phyloP scores from a whole-genome alignment of 768 basidiomycete genomes.

The Mycena vulgaris region DNA sequence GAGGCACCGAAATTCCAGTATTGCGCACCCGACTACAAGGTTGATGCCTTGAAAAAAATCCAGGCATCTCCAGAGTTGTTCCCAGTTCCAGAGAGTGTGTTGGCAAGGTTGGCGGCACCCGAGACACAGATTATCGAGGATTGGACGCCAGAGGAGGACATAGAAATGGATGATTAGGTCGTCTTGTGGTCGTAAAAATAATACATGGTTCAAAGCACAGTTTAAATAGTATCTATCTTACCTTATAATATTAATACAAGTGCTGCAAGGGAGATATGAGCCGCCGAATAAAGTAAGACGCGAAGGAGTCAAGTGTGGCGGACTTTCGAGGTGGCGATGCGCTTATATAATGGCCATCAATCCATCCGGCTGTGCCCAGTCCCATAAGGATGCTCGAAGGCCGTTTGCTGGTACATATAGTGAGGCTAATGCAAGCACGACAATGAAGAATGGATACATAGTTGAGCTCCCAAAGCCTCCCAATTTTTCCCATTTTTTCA shows the following conservation, averaged over 20 bases:
- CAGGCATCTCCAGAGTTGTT: background rate
- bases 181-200: constrained; percentile 25
- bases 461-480: no score
- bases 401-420: no score
- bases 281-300: no score
- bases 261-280: background rate
- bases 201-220: background rate
- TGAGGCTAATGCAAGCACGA: no score
- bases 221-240: no score
- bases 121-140: constrained; percentile 39
- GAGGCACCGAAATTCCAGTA: background rate
- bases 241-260: background rate
- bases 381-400: no score
- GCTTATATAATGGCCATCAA: background rate
- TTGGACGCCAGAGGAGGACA: constrained; percentile 40
- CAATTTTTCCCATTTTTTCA: no score
- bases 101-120: constrained; percentile 1
- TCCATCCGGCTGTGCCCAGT: background rate
- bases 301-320: background rate
- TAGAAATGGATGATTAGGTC: constrained; percentile 23
- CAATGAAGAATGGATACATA: no score
- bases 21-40: constrained; percentile 11
- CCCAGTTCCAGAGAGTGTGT: background rate
- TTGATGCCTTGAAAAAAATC: background rate
- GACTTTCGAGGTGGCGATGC: background rate